Evolutionary conservation across 225 moss, liverwort and hornwort genomes (phyloP).

Genomic region (Sphagnum tenellum): DNA sequence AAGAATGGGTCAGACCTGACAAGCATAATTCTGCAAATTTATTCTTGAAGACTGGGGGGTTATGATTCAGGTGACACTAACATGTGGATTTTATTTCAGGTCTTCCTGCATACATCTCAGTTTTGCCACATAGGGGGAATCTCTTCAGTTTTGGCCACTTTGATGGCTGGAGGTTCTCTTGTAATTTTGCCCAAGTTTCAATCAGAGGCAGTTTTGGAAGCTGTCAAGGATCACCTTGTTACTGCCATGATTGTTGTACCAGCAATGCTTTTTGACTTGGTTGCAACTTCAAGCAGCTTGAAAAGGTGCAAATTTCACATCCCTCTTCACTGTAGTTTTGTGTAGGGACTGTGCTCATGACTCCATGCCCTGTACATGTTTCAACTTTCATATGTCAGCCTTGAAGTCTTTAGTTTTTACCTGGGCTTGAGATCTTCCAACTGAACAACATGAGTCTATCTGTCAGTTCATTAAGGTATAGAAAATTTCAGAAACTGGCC

Average conservation of each 20-base stretch:
- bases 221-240: slow-evolving; percentile 44
- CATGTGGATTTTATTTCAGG: slow-evolving; percentile 28
- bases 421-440: too few species aligned
- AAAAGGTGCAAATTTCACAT: background rate
- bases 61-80: background rate
- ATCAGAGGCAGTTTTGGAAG: slow-evolving; percentile 44
- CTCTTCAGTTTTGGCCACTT: slow-evolving; percentile 77
- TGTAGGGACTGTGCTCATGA: too few species aligned
- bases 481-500: too few species aligned
- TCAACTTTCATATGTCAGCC: too few species aligned
- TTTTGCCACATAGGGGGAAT: slow-evolving; percentile 89
- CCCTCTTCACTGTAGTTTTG: too few species aligned
- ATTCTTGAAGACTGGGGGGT: too few species aligned
- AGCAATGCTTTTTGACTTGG: slow-evolving; percentile 78
- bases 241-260: slow-evolving; percentile 85
- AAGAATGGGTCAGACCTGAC: too few species aligned
- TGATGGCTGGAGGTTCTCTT: slow-evolving; percentile 85
- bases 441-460: too few species aligned
- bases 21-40: too few species aligned
- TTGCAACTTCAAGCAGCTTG: slow-evolving; percentile 22
- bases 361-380: too few species aligned
- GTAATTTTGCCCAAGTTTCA: slow-evolving; percentile 83
- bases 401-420: too few species aligned
- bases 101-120: slow-evolving; percentile 76
- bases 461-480: too few species aligned